Conservation (phyloP, 2,329 filamentous ascomycete species). For the Phaeosphaeria sp. region DNA sequence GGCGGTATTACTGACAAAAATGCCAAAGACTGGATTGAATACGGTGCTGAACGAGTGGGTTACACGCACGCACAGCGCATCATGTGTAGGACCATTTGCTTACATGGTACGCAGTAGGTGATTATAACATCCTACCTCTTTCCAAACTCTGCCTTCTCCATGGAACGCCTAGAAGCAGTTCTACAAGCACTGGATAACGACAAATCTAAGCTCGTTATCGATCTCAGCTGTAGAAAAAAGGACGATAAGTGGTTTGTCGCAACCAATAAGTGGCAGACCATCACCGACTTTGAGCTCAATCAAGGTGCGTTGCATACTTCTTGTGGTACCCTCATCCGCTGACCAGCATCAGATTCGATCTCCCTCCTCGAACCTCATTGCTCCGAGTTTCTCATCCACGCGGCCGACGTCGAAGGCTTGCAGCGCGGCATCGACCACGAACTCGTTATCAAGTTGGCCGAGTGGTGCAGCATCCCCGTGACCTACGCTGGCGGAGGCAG, state of each 20-base stretch:
- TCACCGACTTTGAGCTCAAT: constrained; percentile 94
- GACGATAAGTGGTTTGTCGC: constrained; percentile 90
- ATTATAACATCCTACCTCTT: constrained; percentile 98
- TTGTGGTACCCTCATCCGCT: not conserved
- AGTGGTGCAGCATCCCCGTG: constrained; percentile 90
- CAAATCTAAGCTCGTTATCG: constrained; percentile 84
- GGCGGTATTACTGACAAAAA: constrained; percentile 92
- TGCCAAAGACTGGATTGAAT: constrained; percentile 83
- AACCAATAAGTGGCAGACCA: constrained; percentile 98
- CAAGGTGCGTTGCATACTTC: constrained; percentile 65
- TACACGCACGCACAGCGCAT: too few relatives aligned
- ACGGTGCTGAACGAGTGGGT: constrained; percentile 85
- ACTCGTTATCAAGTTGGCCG: constrained; percentile 75
- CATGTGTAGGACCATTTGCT: not conserved
- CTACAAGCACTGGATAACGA: constrained; percentile 75
- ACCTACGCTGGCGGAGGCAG: constrained; percentile 97
- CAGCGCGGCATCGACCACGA: constrained; percentile 89
- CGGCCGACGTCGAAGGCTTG: constrained; percentile 93
- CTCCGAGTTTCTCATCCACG: constrained; percentile 95
- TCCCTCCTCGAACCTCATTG: constrained; percentile 84
- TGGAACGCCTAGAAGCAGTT: constrained; percentile 75
- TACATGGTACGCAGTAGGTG: constrained; percentile 66
- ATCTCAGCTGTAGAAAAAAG: constrained; percentile 85
- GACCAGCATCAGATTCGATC: constrained; percentile 71
- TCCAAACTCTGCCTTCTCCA: constrained; percentile 80